phyloP scores from a whole-genome alignment of 2,329 filamentous ascomycete genomes.

The Intubia oerlemansii region DNA sequence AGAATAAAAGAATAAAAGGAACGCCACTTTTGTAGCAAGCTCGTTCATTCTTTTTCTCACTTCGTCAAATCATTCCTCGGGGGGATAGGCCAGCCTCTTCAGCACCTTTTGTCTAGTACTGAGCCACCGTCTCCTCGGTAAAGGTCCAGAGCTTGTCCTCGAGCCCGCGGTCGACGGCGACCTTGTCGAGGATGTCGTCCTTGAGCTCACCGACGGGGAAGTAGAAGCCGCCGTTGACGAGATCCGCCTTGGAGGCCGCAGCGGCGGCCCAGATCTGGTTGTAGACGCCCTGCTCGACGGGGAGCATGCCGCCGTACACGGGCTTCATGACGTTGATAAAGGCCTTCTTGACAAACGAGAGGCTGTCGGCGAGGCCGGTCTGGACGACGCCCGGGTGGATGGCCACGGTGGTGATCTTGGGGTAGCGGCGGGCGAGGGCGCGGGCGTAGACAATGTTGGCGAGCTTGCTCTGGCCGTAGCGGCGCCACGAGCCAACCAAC shows the following conservation, averaged over 20 bases:
- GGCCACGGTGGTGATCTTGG: slow-evolving; percentile 9
- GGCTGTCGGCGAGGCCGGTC: slow-evolving; percentile 10
- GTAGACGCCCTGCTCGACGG: slow-evolving; percentile 16
- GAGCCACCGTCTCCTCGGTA: no score
- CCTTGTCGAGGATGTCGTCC: no score
- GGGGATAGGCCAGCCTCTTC: no score
- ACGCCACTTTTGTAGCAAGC: no score
- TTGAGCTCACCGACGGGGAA: no score
- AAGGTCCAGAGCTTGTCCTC: no score
- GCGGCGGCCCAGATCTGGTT: slow-evolving; percentile 20
- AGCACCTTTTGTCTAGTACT: no score
- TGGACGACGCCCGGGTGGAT: slow-evolving; percentile 14
- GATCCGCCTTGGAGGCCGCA: slow-evolving; percentile 9
- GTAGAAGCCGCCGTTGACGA: slow-evolving; percentile 16
- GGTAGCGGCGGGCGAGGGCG: slow-evolving; percentile 23
- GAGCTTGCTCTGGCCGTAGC: slow-evolving; percentile 17
- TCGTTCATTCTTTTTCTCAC: no score
- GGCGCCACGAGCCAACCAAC: slow-evolving; percentile 17
- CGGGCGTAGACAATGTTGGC: slow-evolving; percentile 26
- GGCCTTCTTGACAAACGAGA: slow-evolving; percentile 5
- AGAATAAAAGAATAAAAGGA: no score
- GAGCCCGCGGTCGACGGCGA: no score
- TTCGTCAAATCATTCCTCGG: no score
- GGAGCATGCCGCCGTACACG: slow-evolving; percentile 6
- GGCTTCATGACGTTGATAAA: slow-evolving; percentile 7